These are phyloP conservation scores for Dichotomocladium elegans DNA, from an alignment of 371 early-diverging fungal species.

Conservation along the genomic window DNA sequence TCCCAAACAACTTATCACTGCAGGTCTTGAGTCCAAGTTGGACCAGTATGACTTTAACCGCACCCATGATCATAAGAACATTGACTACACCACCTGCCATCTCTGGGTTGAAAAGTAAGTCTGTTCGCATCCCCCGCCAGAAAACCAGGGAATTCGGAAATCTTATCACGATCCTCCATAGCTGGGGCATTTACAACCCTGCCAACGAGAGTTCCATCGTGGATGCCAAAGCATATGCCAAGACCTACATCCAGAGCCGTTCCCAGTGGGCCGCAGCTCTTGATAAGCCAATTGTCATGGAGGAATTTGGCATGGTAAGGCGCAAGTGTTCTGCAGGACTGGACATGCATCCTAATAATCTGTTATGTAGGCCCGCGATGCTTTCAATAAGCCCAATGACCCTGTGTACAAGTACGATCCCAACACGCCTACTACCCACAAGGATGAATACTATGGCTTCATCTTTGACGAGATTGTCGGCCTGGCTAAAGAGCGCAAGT, in stretches of 20 bases:
- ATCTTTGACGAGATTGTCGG: conserved; percentile 31
- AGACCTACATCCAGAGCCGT: conserved; percentile 20
- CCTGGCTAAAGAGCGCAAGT: conserved; percentile 15
- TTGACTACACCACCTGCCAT: conserved; percentile 56
- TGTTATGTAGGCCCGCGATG: conserved; percentile 47
- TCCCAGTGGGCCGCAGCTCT: conserved; percentile 37
- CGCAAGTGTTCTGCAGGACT: too few species aligned
- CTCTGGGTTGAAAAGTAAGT: conserved; percentile 58
- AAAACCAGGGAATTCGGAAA: background rate
- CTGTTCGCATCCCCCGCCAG: background rate
- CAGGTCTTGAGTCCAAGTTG: conserved; percentile 51
- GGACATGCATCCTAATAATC: too few species aligned
- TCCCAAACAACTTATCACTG: conserved; percentile 48
- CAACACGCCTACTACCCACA: conserved; percentile 39
- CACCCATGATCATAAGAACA: conserved; percentile 31
- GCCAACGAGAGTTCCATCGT: conserved; percentile 1
- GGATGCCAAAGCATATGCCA: conserved; percentile 26
- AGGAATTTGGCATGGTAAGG: conserved; percentile 52
- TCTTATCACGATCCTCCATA: conserved; percentile 5
- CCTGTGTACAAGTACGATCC: conserved; percentile 35
- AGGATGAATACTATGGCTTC: conserved; percentile 40
- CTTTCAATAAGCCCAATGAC: conserved; percentile 26
- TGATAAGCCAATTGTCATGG: conserved; percentile 50
- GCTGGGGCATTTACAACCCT: conserved; percentile 49
- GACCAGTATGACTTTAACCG: conserved; percentile 44